Base-by-base conservation (phyloP, 768 basidiomycete species). In the Boletus rex-veris region DNA sequence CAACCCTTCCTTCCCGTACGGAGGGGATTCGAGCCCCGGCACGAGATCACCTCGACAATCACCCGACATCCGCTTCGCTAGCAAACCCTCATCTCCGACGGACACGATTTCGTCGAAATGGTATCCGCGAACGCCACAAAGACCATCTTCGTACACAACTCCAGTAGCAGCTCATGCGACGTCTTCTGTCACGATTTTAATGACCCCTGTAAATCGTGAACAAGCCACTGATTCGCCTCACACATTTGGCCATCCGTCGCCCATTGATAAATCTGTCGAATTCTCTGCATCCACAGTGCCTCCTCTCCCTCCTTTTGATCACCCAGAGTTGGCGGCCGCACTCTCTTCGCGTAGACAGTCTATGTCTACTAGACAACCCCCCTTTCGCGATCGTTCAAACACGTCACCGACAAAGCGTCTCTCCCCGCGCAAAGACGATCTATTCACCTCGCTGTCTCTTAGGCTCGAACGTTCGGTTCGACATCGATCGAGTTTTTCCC, bases 251-350 rank as follows among this genome's bases (percentile, higher is more conserved):
- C 53, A 69, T 33, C 69, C 68, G 7, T 74, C 76, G 18, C 74
- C 73, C 4, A 62, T 46, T 56, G 57, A 60, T 46, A 61, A 60
- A 33, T 45, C 53, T 46, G 54, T 59, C 18, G 58, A 54, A 37
- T 58, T 51, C 55, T 57, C 60, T 35, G 57, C 57, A 68, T 73
- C 74, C 18, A 63, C 71, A 30, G 75, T 69, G 5, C 83, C 83
- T 9, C 82, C 83, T 14, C 61, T 85, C 35, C 82, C 83, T n/a
- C 73, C 80, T 15, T 74, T 83, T 28, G 69, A 76, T 49, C 84
- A 73, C 55, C 73, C 74, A 28, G 66, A 68, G 36, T 48, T 73
- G 40, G 45, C 64, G 4, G 55, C 62, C 9, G 56, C 44, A 15
- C 56, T 66, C 37, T 55, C 59, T 37, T 63, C 61, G 18, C 66